Evolutionary conservation across 129 eudicot species (phyloP), one percentile per base, ranked within the genome.

Genomic region (Mikania micrantha): DNA sequence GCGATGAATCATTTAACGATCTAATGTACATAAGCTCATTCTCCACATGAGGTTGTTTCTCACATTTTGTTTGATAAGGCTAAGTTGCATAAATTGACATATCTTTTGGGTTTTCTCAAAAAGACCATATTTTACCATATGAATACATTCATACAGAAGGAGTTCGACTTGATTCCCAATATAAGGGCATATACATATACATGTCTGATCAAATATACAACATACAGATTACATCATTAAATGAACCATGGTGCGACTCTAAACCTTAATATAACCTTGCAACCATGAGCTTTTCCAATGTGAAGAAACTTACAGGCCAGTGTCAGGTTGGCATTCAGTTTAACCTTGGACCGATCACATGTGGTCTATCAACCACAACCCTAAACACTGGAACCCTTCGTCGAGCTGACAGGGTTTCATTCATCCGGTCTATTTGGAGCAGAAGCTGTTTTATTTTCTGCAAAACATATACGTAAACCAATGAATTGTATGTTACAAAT

Each of bases 401-500:
- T 21, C 64, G 44, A 60, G 66, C 76, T 69, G 49, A 69, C 13
- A 77, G n/a, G 45, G 75, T 22, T 69, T 69, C 71, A 49, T 77
- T 77, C 80, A 77, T 53, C 50, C 60, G 66, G 15, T 52, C 60
- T 5, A 77, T 77, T 69, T 69, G 65, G 66, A 69, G 71, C 13
- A 77, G 50, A 25, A 77, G 71, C 47, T 69, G 76, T 31, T 77
- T 77, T 70, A 77, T 69, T 77, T 70, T 69, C 80, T 77, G 75
- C 70, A 69, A 19, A 38, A 12, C 15, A 7, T 5, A 44, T 63
- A 19, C 44, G 52, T 4, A 47, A 65, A 65, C 25, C 42, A 15
- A 15, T 50, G 45, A 25, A 56, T 28, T 32, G 13, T 13, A 27
- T 16, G 57, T 47, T 58, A 67, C 48, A 67, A 35, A 22, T 50